Evolutionary conservation across 2,329 filamentous ascomycete genomes (phyloP).

Genomic region (Trichoderma oligosporum): DNA sequence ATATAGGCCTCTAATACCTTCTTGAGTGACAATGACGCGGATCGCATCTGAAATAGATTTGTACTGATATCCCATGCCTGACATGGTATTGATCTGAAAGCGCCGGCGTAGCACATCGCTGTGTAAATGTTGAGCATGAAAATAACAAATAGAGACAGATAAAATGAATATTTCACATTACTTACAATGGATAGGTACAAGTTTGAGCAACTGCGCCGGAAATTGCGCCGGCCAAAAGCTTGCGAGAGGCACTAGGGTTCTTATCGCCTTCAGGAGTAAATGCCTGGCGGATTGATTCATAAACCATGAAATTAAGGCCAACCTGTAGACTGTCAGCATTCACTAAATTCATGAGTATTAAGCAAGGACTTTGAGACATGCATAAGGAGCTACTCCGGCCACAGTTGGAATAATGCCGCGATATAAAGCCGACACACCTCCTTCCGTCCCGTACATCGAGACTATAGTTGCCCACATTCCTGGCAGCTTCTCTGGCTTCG

Average conservation of each 20-base stretch:
- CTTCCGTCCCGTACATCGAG: slow-evolving; percentile 86
- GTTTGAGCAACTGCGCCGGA: slow-evolving; percentile 97
- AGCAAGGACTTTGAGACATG: background rate
- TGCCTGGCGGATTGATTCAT: slow-evolving; percentile 79
- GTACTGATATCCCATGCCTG: slow-evolving; percentile 95
- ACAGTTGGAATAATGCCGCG: slow-evolving; percentile 91
- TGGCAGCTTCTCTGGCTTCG: slow-evolving; percentile 64
- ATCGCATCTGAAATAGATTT: slow-evolving; percentile 82
- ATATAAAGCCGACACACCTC: slow-evolving; percentile 81
- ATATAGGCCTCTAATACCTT: slow-evolving; percentile 83
- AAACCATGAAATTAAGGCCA: slow-evolving; percentile 97
- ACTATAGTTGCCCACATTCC: slow-evolving; percentile 88
- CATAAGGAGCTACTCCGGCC: slow-evolving; percentile 92
- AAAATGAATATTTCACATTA: background rate
- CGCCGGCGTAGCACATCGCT: slow-evolving; percentile 88
- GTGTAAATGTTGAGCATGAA: slow-evolving; percentile 23
- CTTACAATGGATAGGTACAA: slow-evolving; percentile 96
- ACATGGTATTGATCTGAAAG: slow-evolving; percentile 99
- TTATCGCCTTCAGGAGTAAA: slow-evolving; percentile 85
- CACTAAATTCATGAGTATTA: background rate
- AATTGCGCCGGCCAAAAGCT: slow-evolving; percentile 83
- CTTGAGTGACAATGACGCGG: slow-evolving; percentile 73
- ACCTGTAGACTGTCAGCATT: slow-evolving; percentile 52
- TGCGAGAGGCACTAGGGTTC: slow-evolving; percentile 74
- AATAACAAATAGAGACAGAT: background rate